Percentiles rank a stretch among this genome's conserved stretches.
These are phyloP conservation scores for Hordeum pubiflorum DNA, from an alignment of 202 grass and related monocot species.

Conservation along the genomic window DNA sequence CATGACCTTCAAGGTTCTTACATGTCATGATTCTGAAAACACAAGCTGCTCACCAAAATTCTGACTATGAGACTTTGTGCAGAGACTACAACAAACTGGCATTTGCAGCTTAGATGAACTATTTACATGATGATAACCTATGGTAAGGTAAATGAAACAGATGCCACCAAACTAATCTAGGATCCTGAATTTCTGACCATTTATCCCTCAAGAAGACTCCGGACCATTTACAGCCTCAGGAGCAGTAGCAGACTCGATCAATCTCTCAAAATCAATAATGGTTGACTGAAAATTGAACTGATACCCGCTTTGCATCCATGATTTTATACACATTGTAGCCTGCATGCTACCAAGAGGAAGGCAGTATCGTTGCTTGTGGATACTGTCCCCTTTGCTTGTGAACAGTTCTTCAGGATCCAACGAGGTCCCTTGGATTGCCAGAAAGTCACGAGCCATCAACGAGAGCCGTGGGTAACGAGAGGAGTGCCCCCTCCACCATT, in stretches of 20 bases:
- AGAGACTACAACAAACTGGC: background rate
- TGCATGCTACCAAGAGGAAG: constrained; percentile 59
- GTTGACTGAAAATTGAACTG: constrained; percentile 60
- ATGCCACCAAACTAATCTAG: constrained; percentile 21
- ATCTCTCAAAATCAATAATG: constrained; percentile 62
- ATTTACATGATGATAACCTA: constrained; percentile 40
- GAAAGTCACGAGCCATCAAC: constrained; percentile 85
- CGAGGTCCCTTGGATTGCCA: constrained; percentile 78
- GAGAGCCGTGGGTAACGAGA: constrained; percentile 76
- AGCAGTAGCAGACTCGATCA: constrained; percentile 41
- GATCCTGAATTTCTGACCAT: background rate
- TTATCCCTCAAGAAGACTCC: constrained; percentile 20
- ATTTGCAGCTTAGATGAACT: background rate
- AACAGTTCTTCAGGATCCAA: constrained; percentile 76
- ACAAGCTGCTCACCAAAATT: background rate
- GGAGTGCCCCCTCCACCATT: constrained; percentile 89
- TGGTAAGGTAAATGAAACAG: background rate
- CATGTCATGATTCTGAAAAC: background rate
- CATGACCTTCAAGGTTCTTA: background rate
- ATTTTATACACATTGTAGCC: constrained; percentile 58
- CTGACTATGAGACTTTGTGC: background rate
- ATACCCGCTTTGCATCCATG: constrained; percentile 79
- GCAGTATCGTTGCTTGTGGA: constrained; percentile 68
- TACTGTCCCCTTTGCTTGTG: constrained; percentile 63
- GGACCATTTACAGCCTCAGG: constrained; percentile 20